These are phyloP conservation scores for Pleurozium schreberi DNA, from an alignment of 225 moss, liverwort and hornwort species.

Conservation along the genomic window DNA sequence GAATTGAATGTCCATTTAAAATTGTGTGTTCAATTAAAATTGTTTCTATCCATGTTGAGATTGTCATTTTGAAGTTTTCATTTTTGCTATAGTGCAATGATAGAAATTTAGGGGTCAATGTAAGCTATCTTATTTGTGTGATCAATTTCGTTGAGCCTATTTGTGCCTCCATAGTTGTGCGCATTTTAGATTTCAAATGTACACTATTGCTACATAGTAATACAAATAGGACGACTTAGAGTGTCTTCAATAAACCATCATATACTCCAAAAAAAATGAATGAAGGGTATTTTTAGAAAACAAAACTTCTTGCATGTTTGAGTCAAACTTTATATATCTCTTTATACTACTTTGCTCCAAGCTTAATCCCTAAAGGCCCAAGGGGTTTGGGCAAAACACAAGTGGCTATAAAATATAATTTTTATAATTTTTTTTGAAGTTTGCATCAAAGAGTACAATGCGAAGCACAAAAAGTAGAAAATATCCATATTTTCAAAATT, in stretches of 20 bases:
- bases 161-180: neutral
- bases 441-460: too few species aligned
- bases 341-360: neutral
- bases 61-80: neutral
- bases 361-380: too few species aligned
- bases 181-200: neutral
- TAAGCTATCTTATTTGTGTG: neutral
- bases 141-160: neutral
- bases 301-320: neutral
- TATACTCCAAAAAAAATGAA: neutral
- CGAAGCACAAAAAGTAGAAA: too few species aligned
- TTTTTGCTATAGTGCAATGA: neutral
- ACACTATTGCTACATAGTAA: neutral
- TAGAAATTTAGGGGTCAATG: neutral
- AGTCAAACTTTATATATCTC: neutral
- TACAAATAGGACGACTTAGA: neutral
- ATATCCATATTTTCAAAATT: too few species aligned
- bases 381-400: too few species aligned
- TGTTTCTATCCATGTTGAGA: neutral
- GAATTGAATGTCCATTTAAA: neutral
- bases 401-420: too few species aligned
- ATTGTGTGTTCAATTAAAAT: too few species aligned
- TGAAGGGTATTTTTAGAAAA: neutral
- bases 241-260: neutral
- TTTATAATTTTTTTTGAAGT: too few species aligned